phyloP scores from a whole-genome alignment of 2,329 filamentous ascomycete genomes.

The Aspergillus luchuensis region DNA sequence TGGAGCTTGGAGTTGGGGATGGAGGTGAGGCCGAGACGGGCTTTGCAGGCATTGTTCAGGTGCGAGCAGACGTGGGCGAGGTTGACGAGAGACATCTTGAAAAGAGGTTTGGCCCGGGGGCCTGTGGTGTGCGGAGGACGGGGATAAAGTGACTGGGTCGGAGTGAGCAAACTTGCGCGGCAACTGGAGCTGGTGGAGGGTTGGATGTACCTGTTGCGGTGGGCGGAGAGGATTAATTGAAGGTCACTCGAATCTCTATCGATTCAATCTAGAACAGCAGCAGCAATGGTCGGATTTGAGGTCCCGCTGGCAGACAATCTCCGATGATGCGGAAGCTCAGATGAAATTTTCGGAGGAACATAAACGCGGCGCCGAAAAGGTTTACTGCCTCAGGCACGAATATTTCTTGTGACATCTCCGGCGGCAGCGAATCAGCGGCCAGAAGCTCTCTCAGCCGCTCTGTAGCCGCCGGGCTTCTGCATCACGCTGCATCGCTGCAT shows the following conservation, averaged over 20 bases:
- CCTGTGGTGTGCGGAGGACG: slow-evolving; percentile 9
- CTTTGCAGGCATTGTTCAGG: slow-evolving; percentile 83
- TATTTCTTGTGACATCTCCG: background rate
- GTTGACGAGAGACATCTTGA: slow-evolving; percentile 70
- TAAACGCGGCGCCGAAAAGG: slow-evolving; percentile 11
- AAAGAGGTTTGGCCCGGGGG: slow-evolving; percentile 23
- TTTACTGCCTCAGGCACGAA: slow-evolving; percentile 3
- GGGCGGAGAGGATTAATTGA: background rate
- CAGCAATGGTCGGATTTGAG: background rate
- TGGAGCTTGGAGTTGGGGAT: slow-evolving; percentile 80
- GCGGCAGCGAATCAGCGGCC: slow-evolving; percentile 15
- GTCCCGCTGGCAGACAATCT: background rate
- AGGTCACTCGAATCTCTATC: background rate
- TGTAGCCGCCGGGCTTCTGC: slow-evolving; percentile 24
- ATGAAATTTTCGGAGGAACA: slow-evolving; percentile 44
- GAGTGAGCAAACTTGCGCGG: slow-evolving; percentile 2
- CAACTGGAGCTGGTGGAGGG: background rate
- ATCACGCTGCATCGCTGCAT: slow-evolving; percentile 17
- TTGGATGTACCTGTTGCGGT: background rate
- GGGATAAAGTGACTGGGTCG: background rate
- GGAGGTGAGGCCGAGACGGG: slow-evolving; percentile 81
- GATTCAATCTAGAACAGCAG: background rate
- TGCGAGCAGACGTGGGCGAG: slow-evolving; percentile 84
- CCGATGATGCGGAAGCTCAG: slow-evolving; percentile 24
- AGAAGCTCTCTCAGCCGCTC: slow-evolving; percentile 22